These are phyloP conservation scores for Pyrenula massariospora DNA, from an alignment of 495 filamentous ascomycete species.

Conservation along the genomic window DNA sequence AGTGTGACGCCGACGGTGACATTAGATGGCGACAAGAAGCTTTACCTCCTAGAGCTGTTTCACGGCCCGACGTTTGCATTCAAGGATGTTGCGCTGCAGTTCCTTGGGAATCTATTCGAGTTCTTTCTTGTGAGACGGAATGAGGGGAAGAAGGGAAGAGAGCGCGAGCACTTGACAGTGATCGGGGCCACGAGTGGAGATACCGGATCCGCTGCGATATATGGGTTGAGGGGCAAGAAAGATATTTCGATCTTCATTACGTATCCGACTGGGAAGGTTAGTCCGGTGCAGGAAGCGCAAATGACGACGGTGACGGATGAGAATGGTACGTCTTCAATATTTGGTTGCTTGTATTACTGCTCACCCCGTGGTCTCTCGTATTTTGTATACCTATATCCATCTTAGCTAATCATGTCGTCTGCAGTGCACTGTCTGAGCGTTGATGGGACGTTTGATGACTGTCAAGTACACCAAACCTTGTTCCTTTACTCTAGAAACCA, in stretches of 20 bases:
- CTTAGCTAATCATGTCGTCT: slow-evolving; percentile 1
- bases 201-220: slow-evolving; percentile 90
- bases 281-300: slow-evolving; percentile 82
- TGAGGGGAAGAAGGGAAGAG: slow-evolving; percentile 41
- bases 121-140: slow-evolving; percentile 86
- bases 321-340: slow-evolving; percentile 34
- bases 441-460: slow-evolving; percentile 87
- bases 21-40: slow-evolving; percentile 50
- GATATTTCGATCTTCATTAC: slow-evolving; percentile 89
- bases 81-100: slow-evolving; percentile 85
- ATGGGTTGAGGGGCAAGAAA: slow-evolving; percentile 93
- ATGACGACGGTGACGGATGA: slow-evolving; percentile 84
- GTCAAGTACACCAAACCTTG: slow-evolving; percentile 55
- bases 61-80: slow-evolving; percentile 95
- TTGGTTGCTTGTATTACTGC: background rate
- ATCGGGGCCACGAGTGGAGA: slow-evolving; percentile 90
- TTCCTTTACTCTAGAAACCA: background rate
- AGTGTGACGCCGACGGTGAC: slow-evolving; percentile 64
- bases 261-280: slow-evolving; percentile 71
- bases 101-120: slow-evolving; percentile 91
- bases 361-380: background rate
- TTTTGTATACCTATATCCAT: background rate
- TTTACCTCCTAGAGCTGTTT: slow-evolving; percentile 88
- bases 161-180: slow-evolving; percentile 79
- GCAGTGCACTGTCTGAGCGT: slow-evolving; percentile 79